Evolutionary conservation across 1,139 yeast species (phyloP).

Genomic region (Pneumocystis jirovecii): DNA sequence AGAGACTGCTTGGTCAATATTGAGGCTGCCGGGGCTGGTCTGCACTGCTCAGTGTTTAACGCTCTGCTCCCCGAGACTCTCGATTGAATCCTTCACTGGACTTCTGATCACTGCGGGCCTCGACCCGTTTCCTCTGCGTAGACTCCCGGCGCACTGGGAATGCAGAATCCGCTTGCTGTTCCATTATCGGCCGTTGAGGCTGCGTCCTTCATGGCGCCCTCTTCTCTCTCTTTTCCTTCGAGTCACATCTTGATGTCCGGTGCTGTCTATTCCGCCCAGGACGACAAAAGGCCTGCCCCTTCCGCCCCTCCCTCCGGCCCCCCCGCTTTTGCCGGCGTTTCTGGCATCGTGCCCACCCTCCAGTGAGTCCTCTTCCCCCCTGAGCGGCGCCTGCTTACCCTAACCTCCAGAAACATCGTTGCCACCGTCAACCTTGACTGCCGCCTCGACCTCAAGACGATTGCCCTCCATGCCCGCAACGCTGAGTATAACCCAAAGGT

Average conservation of each 20-base stretch:
- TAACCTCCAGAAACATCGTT: constrained; percentile 48
- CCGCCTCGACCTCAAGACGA: constrained; percentile 85
- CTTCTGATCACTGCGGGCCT: neutral
- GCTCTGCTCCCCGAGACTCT: neutral
- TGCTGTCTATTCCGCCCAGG: constrained; percentile 12
- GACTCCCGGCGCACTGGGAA: neutral
- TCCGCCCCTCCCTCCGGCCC: constrained; percentile 10
- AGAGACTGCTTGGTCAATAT: neutral
- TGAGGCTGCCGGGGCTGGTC: neutral
- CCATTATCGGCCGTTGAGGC: constrained; percentile 77
- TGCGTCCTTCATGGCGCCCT: constrained; percentile 54
- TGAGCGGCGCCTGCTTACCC: constrained; percentile 6
- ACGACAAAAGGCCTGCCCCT: constrained; percentile 9
- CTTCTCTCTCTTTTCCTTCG: constrained; percentile 48
- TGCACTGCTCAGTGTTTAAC: neutral
- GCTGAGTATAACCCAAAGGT: constrained; percentile 88
- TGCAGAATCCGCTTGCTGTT: constrained; percentile 50
- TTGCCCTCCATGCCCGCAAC: constrained; percentile 96
- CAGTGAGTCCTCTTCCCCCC: constrained; percentile 29
- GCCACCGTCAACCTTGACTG: constrained; percentile 97
- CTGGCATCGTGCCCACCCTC: constrained; percentile 90
- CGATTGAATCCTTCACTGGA: neutral
- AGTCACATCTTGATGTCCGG: constrained; percentile 17
- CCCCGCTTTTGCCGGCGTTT: constrained; percentile 36
- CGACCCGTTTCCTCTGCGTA: neutral